Percentiles rank a stretch among this genome's conserved stretches.
These are phyloP conservation scores for Neurospora sp. DNA, from an alignment of 495 filamentous ascomycete genomes.

Conservation along the genomic window DNA sequence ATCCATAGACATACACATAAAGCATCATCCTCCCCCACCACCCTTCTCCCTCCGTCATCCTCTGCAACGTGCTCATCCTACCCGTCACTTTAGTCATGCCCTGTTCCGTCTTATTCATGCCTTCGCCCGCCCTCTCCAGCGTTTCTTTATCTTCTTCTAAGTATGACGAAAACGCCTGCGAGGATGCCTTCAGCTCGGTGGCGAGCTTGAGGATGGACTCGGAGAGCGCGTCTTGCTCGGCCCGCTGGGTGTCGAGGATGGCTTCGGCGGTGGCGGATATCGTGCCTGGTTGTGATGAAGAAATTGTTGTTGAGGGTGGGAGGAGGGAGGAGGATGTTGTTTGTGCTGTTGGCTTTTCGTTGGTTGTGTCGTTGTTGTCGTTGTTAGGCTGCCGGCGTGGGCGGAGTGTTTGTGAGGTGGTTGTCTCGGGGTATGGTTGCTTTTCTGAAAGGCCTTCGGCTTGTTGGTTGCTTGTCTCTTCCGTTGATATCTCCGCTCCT, in stretches of 20 bases:
- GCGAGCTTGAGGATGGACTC: conserved; percentile 70
- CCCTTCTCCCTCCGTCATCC: conserved; percentile 75
- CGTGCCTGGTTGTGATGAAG: conserved; percentile 8
- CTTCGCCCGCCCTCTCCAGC: conserved; percentile 57
- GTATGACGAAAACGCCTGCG: conserved; percentile 55
- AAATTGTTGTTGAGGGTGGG: conserved; percentile 11
- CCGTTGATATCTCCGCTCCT: not conserved
- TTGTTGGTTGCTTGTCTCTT: not conserved
- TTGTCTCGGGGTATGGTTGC: conserved; percentile 6
- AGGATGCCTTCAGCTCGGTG: conserved; percentile 62
- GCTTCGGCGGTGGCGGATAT: conserved; percentile 42
- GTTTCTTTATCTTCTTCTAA: conserved; percentile 65
- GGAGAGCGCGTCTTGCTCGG: conserved; percentile 79
- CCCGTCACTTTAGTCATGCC: conserved; percentile 66
- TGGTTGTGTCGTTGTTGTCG: conserved; percentile 2
- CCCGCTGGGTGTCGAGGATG: conserved; percentile 60
- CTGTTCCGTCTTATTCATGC: conserved; percentile 62
- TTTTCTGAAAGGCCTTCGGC: not conserved
- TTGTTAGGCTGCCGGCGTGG: conserved; percentile 5
- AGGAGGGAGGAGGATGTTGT: conserved; percentile 29
- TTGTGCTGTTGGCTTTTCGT: conserved; percentile 6
- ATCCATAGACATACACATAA: conserved; percentile 70
- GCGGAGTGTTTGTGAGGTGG: conserved; percentile 17
- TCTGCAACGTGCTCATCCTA: conserved; percentile 61
- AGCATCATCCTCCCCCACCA: conserved; percentile 80